Percentiles rank a stretch among this genome's conserved stretches.
Conservation (phyloP, 2,329 filamentous ascomycete species). For the Fusarium heterosporum region DNA sequence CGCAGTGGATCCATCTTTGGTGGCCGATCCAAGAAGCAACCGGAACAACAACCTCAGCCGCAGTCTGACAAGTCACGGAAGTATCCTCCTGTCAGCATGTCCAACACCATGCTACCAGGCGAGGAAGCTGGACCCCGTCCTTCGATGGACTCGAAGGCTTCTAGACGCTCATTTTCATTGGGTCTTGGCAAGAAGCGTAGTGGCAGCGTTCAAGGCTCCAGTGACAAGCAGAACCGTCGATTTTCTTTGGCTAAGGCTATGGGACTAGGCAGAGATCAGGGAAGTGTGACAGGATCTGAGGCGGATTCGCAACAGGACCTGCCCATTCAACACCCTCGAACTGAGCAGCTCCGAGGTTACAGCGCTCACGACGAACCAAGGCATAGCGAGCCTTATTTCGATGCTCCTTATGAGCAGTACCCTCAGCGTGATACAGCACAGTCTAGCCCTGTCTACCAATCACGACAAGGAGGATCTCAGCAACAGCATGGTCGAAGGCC, state of each 20-base stretch:
- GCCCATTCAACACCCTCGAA: constrained; percentile 61
- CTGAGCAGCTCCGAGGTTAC: constrained; percentile 49
- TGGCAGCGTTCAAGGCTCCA: constrained; percentile 70
- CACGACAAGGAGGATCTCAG: constrained; percentile 57
- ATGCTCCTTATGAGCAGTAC: constrained; percentile 54
- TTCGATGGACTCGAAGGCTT: constrained; percentile 76
- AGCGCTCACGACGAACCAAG: constrained; percentile 53
- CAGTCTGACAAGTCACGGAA: constrained; percentile 72
- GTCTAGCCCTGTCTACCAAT: constrained; percentile 55
- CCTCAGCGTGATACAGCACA: constrained; percentile 52
- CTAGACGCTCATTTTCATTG: constrained; percentile 77
- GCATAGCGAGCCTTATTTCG: constrained; percentile 55
- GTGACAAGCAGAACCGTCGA: constrained; percentile 69
- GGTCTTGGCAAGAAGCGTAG: constrained; percentile 77
- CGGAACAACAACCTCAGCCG: constrained; percentile 63
- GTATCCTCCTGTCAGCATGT: constrained; percentile 94
- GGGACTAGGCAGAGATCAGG: constrained; percentile 67
- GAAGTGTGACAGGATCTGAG: constrained; percentile 59
- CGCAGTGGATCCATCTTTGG: constrained; percentile 85
- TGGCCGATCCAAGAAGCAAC: constrained; percentile 65
- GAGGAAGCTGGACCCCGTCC: constrained; percentile 64
- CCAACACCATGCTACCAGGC: constrained; percentile 72
- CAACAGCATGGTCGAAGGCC: constrained; percentile 56
- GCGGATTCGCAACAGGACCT: constrained; percentile 64
- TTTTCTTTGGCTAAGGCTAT: constrained; percentile 80